Conservation (phyloP, 2,329 filamentous ascomycete genomes). For the Colletotrichum viniferum region DNA sequence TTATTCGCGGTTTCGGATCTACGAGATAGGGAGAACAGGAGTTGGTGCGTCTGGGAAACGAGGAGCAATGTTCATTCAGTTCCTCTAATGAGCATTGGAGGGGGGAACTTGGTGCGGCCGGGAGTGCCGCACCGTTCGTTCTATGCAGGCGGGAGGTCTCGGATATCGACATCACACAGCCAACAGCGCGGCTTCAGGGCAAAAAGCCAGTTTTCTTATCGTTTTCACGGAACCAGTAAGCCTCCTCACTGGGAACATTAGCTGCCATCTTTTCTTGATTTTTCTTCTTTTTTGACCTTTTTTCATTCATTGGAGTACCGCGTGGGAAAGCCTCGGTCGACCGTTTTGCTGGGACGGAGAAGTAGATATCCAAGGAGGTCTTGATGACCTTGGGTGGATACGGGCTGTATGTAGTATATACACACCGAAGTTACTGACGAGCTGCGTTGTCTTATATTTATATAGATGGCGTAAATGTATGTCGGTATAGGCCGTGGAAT, state of each 20-base stretch:
- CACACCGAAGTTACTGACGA: neutral
- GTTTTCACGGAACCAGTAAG: neutral
- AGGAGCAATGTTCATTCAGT: neutral
- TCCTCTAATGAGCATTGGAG: neutral
- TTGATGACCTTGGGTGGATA: neutral
- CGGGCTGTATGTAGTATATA: slow-evolving; percentile 7
- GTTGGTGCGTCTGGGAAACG: slow-evolving; percentile 5
- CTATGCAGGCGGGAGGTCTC: neutral
- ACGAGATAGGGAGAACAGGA: slow-evolving; percentile 9
- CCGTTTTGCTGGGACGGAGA: neutral
- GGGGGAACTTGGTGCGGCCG: neutral
- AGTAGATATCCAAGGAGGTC: neutral
- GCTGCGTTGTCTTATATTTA: slow-evolving; percentile 1
- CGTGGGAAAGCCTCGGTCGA: neutral
- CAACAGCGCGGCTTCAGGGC: neutral
- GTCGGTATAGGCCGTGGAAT: neutral
- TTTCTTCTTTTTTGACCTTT: neutral
- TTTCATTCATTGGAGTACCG: neutral
- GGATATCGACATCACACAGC: slow-evolving; percentile 6
- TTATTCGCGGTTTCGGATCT: slow-evolving; percentile 7
- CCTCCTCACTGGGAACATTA: slow-evolving; percentile 1
- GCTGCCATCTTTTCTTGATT: neutral
- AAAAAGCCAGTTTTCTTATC: neutral
- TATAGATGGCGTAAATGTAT: neutral
- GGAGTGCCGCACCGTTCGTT: neutral